Evolutionary conservation across 768 basidiomycete species (phyloP), one percentile per base, ranked within the genome.

Genomic region (Mycena galericulata): DNA sequence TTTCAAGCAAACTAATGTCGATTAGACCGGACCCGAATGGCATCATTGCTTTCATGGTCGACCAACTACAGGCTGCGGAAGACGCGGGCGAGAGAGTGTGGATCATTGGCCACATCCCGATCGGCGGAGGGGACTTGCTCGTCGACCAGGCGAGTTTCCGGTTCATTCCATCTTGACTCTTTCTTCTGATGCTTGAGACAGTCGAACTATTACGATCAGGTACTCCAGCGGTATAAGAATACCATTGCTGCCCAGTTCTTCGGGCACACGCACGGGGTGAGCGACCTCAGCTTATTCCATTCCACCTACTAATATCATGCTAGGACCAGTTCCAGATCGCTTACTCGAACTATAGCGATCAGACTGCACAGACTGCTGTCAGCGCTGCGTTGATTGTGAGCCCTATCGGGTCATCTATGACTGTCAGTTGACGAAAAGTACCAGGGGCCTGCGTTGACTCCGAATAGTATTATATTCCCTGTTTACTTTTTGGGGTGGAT

Each of bases 231-330:
- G 18, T 85, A 82, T 70, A 77, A 76, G 53, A 68, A 77, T 34
- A 82, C 82, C 32, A 80, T 84, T 36, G 80, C 80, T 0, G 81
- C 74, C 5, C 79, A 81, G 53, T 83, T 85, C 68, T 85, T 80
- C 61, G 83, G 83, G 0, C 82, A 85, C 58, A 82, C 75, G 24
- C 81, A 82, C 54, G 71, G 76, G 62, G 78, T 75, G 24, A 27
- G 70, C 59, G 22, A 18, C 36, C 26, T 7, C 11, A 14, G 29
- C 24, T 24, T 43, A 11, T 46, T 62, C 18, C 26, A 30, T 34
- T 49, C 20, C 24, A 14, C 49, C 45, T 29, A 32, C 8, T 8
- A 30, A 4, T 26, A 12, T 29, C 27, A 4, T 51, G 34, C 7
- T 38, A 79, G 77, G 81, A 83, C 65, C 77, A 83, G 65, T 82